These are phyloP conservation scores for Coffea canephora DNA, from an alignment of 257 asterid genomes.

Conservation along the genomic window DNA sequence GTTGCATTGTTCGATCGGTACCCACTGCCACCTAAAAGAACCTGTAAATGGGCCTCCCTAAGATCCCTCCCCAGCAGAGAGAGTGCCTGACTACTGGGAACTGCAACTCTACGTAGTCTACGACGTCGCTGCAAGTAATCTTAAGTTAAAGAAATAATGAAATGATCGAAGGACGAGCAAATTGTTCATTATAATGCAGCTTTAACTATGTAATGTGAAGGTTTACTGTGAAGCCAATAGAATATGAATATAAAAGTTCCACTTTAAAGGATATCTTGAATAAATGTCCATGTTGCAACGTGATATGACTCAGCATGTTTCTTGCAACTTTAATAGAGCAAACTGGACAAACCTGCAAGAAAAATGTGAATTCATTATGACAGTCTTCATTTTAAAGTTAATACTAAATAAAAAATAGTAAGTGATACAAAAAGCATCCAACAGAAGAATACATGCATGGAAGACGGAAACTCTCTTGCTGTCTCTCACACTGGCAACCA, in stretches of 20 bases:
- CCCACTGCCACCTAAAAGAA: conserved; percentile 68
- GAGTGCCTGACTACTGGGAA: conserved; percentile 68
- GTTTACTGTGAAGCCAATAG: not conserved
- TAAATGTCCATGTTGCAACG: conserved; percentile 73
- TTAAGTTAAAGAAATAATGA: conserved; percentile 43
- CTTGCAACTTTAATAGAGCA: conserved; percentile 72
- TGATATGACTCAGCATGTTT: conserved; percentile 70
- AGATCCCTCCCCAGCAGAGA: conserved; percentile 81
- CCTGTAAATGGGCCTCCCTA: conserved; percentile 81
- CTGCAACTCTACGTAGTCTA: conserved; percentile 61
- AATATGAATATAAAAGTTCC: not conserved
- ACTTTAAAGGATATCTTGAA: conserved; percentile 65
- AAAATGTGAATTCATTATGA: conserved; percentile 15
- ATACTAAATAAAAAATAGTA: not conserved
- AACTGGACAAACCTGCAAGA: conserved; percentile 73
- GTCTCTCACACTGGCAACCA: not conserved
- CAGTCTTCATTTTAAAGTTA: conserved; percentile 3
- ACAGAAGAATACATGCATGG: not conserved
- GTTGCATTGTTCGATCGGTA: conserved; percentile 50
- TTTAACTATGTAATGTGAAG: not conserved
- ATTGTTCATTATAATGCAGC: not conserved
- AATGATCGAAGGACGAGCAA: not conserved
- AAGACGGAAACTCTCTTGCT: not conserved
- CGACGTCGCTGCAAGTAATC: conserved; percentile 65
- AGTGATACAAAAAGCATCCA: not conserved